phyloP scores from a whole-genome alignment of 768 basidiomycete genomes.

The Dacryopinax spathularia region DNA sequence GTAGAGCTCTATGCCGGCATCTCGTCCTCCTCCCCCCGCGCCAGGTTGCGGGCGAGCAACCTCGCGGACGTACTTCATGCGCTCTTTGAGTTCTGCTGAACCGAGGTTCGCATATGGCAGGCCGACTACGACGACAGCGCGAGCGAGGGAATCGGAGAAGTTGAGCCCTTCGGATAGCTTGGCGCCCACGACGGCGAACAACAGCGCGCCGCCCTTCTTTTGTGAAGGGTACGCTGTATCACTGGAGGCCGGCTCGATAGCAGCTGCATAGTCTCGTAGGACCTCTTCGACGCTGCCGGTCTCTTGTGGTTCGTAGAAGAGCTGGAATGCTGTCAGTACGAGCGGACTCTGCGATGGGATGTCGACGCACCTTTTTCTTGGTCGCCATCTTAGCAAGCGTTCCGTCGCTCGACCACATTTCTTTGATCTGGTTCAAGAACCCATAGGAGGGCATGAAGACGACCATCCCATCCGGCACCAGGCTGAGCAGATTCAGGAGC shows the following conservation, averaged over 20 bases:
- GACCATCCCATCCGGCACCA: slow-evolving; percentile 79
- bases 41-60: slow-evolving; percentile 35
- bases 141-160: slow-evolving; percentile 63
- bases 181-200: slow-evolving; percentile 91
- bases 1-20: slow-evolving; percentile 71
- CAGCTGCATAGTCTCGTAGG: slow-evolving; percentile 55
- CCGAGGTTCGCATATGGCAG: slow-evolving; percentile 85
- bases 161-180: slow-evolving; percentile 89
- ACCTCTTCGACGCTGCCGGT: slow-evolving; percentile 56
- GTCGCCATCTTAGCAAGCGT: slow-evolving; percentile 43
- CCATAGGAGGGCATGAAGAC: slow-evolving; percentile 90
- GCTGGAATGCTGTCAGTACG: slow-evolving; percentile 28
- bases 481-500: slow-evolving; percentile 58
- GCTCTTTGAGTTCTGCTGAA: slow-evolving; percentile 81
- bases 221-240: slow-evolving; percentile 3
- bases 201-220: slow-evolving; percentile 46
- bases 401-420: slow-evolving; percentile 49
- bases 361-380: slow-evolving; percentile 55
- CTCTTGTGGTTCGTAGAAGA: slow-evolving; percentile 81
- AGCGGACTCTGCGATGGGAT: background rate
- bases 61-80: slow-evolving; percentile 74
- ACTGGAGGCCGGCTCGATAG: slow-evolving; percentile 21
- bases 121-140: slow-evolving; percentile 75
- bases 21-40: slow-evolving; percentile 25
- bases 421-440: slow-evolving; percentile 55